Percentiles rank a stretch among this genome's conserved stretches.
These are phyloP conservation scores for Candida boidinii DNA, from an alignment of 805 yeast genomes.

Conservation along the genomic window DNA sequence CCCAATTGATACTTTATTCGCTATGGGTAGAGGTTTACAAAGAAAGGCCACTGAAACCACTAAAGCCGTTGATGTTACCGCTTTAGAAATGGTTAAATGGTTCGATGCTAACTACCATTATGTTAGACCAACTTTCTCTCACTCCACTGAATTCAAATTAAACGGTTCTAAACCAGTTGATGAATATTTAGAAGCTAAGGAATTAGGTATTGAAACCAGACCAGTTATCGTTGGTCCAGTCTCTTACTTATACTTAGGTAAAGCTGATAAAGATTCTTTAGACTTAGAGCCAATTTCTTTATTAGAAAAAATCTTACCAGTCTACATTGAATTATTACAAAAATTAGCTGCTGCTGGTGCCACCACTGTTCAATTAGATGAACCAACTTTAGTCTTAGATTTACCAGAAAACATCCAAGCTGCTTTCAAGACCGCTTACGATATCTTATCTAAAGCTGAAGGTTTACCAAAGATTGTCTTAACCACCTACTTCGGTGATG, in stretches of 20 bases:
- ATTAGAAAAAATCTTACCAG: slow-evolving; percentile 85
- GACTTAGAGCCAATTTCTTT: slow-evolving; percentile 91
- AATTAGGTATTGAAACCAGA: slow-evolving; percentile 90
- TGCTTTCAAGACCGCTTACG: slow-evolving; percentile 86
- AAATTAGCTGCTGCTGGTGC: slow-evolving; percentile 95
- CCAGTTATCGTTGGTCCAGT: slow-evolving; percentile 97
- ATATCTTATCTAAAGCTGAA: slow-evolving; percentile 56
- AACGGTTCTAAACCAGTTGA: slow-evolving; percentile 95
- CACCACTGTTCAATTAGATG: slow-evolving; percentile 90
- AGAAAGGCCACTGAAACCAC: slow-evolving; percentile 83
- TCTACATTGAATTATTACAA: slow-evolving; percentile 79
- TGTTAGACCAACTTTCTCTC: slow-evolving; percentile 98
- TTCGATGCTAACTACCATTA: slow-evolving; percentile 99
- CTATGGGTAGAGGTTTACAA: slow-evolving; percentile 99
- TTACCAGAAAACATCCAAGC: slow-evolving; percentile 76
- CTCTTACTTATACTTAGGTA: slow-evolving; percentile 90
- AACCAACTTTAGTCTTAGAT: slow-evolving; percentile 93
- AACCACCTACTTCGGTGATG: slow-evolving; percentile 97
- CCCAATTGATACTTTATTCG: slow-evolving; percentile 87
- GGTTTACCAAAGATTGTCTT: slow-evolving; percentile 73
- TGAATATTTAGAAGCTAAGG: slow-evolving; percentile 97
- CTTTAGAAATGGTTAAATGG: slow-evolving; percentile 99
- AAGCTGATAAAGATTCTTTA: slow-evolving; percentile 95
- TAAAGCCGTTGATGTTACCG: slow-evolving; percentile 95
- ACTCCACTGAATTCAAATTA: slow-evolving; percentile 91